phyloP scores from a whole-genome alignment of 257 asterid genomes.

The Jaltomata sinuosa region DNA sequence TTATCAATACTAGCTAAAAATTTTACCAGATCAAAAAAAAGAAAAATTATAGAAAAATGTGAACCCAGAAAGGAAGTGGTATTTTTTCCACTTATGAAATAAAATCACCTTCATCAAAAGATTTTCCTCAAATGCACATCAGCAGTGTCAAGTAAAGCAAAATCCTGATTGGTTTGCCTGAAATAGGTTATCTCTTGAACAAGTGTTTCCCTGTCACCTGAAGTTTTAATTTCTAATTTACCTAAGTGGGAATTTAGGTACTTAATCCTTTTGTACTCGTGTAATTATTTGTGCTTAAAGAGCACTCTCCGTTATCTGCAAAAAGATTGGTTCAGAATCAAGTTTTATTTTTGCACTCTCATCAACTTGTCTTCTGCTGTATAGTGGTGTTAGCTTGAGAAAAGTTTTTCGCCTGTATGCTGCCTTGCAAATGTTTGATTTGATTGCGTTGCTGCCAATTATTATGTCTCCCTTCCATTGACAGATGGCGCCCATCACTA shows the following conservation, averaged over 20 bases:
- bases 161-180: not conserved
- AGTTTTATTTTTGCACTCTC: not conserved
- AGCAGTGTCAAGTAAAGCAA: not conserved
- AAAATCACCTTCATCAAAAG: not conserved
- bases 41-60: not conserved
- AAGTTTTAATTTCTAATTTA: not conserved
- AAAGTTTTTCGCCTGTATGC: not conserved
- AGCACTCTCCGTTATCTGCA: not conserved
- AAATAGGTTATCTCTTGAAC: not conserved
- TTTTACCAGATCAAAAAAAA: too few relatives aligned
- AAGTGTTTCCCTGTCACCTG: not conserved
- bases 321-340: not conserved
- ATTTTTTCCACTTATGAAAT: not conserved
- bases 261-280: not conserved
- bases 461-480: constrained; percentile 2
- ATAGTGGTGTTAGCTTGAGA: not conserved
- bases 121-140: not conserved
- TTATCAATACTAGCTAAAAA: not conserved
- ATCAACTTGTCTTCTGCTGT: not conserved
- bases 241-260: not conserved
- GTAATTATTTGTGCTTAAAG: not conserved
- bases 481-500: constrained; percentile 28
- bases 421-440: not conserved
- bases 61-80: not conserved
- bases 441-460: not conserved